Evolutionary conservation across 441 rosid species (phyloP), one percentile per base, ranked within the genome.

Genomic region (Gossypium gossypioides): DNA sequence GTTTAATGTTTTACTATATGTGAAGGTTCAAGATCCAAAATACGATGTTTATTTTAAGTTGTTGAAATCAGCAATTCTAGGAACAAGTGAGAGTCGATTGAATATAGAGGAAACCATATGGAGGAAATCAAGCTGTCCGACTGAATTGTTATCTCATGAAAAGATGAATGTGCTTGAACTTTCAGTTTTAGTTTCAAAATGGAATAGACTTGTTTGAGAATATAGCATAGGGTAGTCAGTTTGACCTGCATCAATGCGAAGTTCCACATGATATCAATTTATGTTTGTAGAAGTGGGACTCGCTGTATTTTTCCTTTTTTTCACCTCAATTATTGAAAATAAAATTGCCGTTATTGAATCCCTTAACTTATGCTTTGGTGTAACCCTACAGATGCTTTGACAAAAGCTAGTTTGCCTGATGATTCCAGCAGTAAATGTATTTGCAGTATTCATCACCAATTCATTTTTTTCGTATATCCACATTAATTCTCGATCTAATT

Each of bases 301-400:
- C 18, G 15, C 15, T 3, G 48, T 18, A 16, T 37, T 62, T 32
- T 15, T 34, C 27, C 27, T 25, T 25, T 25, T 25, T 25, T 59
- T 59, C 40, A 15, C 24, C 4, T 8, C 32, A 61, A 61, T 50
- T 48, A 21, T 5, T 32, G 13, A 37, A 40, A 15, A 32, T 55
- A 12, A 13, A 21, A 57, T 21, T 0, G 3, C 37, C 12, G 2
- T 40, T 19, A 32, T 21, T 18, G 5, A 71, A 42, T 68, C 29
- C 73, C 70, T 78, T 57, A 77, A 69, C 68, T 72, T 3, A 25
- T 3, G 18, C 57, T 51, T 68, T 32, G 3, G 44, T 12, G 42
- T 19, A 80, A 86, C 55, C 89, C 90, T 37, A 86, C 91, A 1
- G 89, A 89, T 88, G 6, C 78, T 66, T 76, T 88, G 66, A 77